Conservation (phyloP, 345 rosid genomes). For the Aquilaria malaccensis region DNA sequence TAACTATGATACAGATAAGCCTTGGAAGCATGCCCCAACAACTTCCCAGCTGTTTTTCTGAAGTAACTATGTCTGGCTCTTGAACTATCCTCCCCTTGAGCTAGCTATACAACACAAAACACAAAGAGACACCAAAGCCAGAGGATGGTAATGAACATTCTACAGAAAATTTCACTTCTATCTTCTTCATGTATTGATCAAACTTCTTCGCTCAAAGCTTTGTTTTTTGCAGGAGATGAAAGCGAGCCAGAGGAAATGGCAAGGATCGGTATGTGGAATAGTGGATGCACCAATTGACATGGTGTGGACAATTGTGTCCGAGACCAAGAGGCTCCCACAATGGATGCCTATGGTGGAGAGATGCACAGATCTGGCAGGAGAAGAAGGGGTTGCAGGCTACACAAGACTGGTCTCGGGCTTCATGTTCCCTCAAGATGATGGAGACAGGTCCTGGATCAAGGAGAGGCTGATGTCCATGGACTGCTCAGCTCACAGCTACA, state of each 20-base stretch:
- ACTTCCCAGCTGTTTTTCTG: no score
- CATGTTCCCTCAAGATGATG: conserved; percentile 50
- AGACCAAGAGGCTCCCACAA: conserved; percentile 33
- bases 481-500: conserved; percentile 22
- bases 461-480: conserved; percentile 48
- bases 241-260: conserved; percentile 31
- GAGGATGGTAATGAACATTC: conserved; percentile 11
- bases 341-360: conserved; percentile 59
- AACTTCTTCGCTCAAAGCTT: background rate
- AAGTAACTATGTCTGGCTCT: no score
- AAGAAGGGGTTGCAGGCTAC: conserved; percentile 42
- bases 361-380: conserved; percentile 37
- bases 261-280: conserved; percentile 33
- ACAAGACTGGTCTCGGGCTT: conserved; percentile 41
- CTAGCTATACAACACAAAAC: background rate
- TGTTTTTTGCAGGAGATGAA: conserved; percentile 19
- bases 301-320: conserved; percentile 41
- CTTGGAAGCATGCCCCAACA: no score
- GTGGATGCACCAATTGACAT: conserved; percentile 36
- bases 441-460: conserved; percentile 55
- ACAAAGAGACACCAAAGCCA: background rate
- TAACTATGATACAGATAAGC: no score
- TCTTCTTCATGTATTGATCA: background rate
- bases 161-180: background rate
- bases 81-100: background rate